Base-by-base conservation (phyloP, 192 early-diverging fungal species). In the Geranomyces michiganensis region DNA sequence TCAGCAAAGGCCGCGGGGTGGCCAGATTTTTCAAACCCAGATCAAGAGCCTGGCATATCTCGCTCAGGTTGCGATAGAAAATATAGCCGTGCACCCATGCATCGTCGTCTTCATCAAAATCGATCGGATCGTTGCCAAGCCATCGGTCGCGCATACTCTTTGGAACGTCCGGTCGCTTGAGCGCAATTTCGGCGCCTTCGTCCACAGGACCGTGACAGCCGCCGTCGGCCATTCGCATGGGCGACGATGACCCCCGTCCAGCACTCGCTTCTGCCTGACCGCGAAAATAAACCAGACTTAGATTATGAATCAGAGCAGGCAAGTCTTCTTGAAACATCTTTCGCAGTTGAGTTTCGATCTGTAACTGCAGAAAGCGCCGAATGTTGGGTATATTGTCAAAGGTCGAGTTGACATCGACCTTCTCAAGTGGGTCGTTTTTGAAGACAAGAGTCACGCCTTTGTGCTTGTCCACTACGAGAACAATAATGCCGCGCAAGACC, bases 391-490 rank as follows among this genome's bases (percentile, higher is more conserved):
- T 89, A 71, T 90, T 88, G 70, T 99, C 97, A 76, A 99, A 99
- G 0, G 97, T 97, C n/a, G 94, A 96, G 65, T 91, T 92, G 45
- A 99, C 94, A 60, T 92, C 86, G 12, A 99, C 91, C 0, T 88
- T 90, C 49, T 98, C 96, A 27, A 99, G 75, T 13, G 97, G 96
- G 70, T 98, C 96, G 73, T 94, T 98, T 72, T 97, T 96, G 73
- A 99, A 98, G 19, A 94, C 95, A 53, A 99, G 83, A 0, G 96
- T 98, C 27, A 98, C 90, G 27, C 97, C 97, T 73, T 92, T 93
- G 56, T 90, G 83, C 77, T 96, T 93, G 69, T 94, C 94, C 0
- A 99, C 93, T 0, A 94, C 96, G 24, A 99, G 82, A 5, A 95
- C 94, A 27, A 96, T 87, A 59, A 98, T 96, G 0, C 96, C 97